Conservation (phyloP, 257 asterid genomes). For the Lycium barbarum region DNA sequence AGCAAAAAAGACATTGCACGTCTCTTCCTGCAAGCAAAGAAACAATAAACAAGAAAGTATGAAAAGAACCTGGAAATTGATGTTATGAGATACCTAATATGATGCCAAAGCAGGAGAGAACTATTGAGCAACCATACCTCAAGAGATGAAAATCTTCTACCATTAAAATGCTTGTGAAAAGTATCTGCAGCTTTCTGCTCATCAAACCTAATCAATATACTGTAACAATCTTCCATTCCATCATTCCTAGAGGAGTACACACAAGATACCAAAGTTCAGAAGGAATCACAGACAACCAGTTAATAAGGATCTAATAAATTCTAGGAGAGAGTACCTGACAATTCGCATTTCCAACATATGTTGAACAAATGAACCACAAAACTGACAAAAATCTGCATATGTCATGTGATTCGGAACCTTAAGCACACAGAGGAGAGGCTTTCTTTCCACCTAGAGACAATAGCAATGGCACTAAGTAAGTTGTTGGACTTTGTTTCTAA, state of each 20-base stretch:
- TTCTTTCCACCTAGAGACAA: slow-evolving; percentile 69
- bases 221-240: slow-evolving; percentile 79
- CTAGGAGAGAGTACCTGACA: slow-evolving; percentile 66
- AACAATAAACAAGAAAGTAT: slow-evolving; percentile 32
- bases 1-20: slow-evolving; percentile 71
- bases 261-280: slow-evolving; percentile 33
- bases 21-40: slow-evolving; percentile 63
- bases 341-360: slow-evolving; percentile 88
- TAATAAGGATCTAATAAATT: background rate
- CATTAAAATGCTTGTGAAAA: slow-evolving; percentile 74
- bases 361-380: slow-evolving; percentile 89
- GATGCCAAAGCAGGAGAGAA: slow-evolving; percentile 15
- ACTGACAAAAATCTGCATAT: slow-evolving; percentile 93
- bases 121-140: slow-evolving; percentile 57
- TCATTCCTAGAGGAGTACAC: slow-evolving; percentile 64
- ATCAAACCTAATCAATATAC: slow-evolving; percentile 81
- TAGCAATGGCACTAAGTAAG: background rate
- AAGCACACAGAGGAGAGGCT: slow-evolving; percentile 86
- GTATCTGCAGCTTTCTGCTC: slow-evolving; percentile 78
- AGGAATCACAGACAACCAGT: background rate
- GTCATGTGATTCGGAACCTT: slow-evolving; percentile 98
- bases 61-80: slow-evolving; percentile 12
- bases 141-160: slow-evolving; percentile 80
- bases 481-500: background rate
- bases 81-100: slow-evolving; percentile 7